Evolutionary conservation across 805 yeast genomes (phyloP).

Genomic region (Candida maris): DNA sequence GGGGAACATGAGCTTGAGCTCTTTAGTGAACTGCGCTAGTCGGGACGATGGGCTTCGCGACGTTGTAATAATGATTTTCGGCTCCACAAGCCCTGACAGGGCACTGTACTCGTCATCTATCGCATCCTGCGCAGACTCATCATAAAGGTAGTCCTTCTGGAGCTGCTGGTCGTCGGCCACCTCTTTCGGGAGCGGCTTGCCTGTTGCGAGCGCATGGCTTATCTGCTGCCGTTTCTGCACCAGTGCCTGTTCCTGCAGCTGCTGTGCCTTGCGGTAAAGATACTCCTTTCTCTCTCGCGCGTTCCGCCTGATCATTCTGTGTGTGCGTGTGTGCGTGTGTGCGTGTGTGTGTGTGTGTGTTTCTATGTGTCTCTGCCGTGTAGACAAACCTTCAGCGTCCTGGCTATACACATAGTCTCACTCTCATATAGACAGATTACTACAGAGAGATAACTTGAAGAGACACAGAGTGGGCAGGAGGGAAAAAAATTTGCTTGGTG

Average conservation of each 20-base stretch:
- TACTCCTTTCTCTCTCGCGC: constrained; percentile 97
- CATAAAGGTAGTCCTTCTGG: constrained; percentile 80
- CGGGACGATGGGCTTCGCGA: constrained; percentile 87
- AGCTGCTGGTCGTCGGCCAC: constrained; percentile 81
- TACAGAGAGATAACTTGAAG: too few species aligned
- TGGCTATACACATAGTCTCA: too few species aligned
- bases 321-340: neutral
- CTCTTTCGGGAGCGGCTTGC: constrained; percentile 86
- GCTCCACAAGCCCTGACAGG: constrained; percentile 83
- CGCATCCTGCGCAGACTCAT: constrained; percentile 56
- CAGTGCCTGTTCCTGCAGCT: constrained; percentile 81
- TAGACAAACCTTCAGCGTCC: too few species aligned
- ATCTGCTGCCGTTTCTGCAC: constrained; percentile 84
- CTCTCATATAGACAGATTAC: too few species aligned
- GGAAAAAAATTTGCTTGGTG: too few species aligned
- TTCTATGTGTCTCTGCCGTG: too few species aligned
- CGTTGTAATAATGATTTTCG: constrained; percentile 88
- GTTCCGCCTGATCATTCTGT: constrained; percentile 77
- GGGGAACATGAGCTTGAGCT: constrained; percentile 84
- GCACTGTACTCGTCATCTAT: constrained; percentile 93
- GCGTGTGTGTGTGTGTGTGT: too few species aligned
- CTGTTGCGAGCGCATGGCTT: constrained; percentile 84
- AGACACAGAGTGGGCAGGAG: too few species aligned
- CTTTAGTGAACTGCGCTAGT: constrained; percentile 88
- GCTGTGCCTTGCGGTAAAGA: constrained; percentile 81